Conservation (phyloP, 2,329 filamentous ascomycete genomes). For the Fusarium phyllophilum region DNA sequence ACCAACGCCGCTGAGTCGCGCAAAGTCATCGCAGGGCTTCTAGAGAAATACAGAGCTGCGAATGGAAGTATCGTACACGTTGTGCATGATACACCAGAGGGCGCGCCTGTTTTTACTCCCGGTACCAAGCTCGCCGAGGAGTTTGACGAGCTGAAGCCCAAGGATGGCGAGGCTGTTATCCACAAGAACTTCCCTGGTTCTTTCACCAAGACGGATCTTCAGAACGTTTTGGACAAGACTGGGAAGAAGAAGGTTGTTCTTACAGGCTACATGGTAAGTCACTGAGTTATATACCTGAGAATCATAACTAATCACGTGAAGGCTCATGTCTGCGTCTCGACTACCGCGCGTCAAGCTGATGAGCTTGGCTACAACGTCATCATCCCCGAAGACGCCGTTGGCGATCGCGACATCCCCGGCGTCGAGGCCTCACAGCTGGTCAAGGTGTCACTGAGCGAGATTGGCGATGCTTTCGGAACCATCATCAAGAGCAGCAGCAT, state of each 20-base stretch:
- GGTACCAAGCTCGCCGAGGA: constrained; percentile 67
- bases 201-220: constrained; percentile 69
- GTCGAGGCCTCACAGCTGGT: constrained; percentile 63
- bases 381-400: constrained; percentile 69
- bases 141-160: constrained; percentile 67
- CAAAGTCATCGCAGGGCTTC: constrained; percentile 64
- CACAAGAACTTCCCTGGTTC: constrained; percentile 67
- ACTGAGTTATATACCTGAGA: background rate
- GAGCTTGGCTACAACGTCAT: constrained; percentile 73
- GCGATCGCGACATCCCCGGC: constrained; percentile 74
- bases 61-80: constrained; percentile 67
- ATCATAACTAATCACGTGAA: constrained; percentile 27
- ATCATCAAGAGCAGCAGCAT: constrained; percentile 57
- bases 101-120: constrained; percentile 74
- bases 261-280: constrained; percentile 65
- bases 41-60: constrained; percentile 68
- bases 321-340: constrained; percentile 73
- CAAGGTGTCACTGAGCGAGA: constrained; percentile 63
- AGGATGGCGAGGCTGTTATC: constrained; percentile 65
- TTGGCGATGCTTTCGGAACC: constrained; percentile 72
- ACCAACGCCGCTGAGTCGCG: constrained; percentile 63
- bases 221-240: constrained; percentile 59
- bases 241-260: constrained; percentile 70
- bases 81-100: constrained; percentile 66
- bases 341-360: constrained; percentile 69